phyloP scores from a whole-genome alignment of 768 basidiomycete genomes.

The Trametes cinnabarina region DNA sequence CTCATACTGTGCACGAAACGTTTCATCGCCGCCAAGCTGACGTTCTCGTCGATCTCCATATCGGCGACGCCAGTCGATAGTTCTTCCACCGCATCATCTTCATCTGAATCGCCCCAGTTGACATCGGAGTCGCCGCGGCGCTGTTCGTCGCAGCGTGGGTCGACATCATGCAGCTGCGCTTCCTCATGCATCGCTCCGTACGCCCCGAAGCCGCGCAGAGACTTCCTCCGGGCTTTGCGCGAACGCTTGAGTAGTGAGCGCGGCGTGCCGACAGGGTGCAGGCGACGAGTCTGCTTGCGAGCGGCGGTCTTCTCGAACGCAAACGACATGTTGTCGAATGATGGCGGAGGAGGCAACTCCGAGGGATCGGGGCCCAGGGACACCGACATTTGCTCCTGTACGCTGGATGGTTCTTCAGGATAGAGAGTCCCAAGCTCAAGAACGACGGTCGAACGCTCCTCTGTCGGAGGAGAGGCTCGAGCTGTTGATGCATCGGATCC shows the following conservation, averaged over 20 bases:
- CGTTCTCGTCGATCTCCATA: conserved; percentile 62
- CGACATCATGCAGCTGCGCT: conserved; percentile 41
- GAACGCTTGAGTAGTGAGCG: conserved; percentile 28
- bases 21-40: conserved; percentile 49
- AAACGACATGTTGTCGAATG: conserved; percentile 36
- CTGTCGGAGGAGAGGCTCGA: background rate
- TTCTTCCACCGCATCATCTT: conserved; percentile 34
- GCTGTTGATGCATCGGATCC: background rate
- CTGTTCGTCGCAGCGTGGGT: conserved; percentile 47
- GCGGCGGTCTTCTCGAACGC: conserved; percentile 31
- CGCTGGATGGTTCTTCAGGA: background rate
- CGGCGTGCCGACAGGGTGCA: conserved; percentile 30
- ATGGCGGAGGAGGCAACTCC: conserved; percentile 17
- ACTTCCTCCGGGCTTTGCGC: conserved; percentile 24
- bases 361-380: background rate
- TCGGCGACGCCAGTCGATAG: conserved; percentile 43
- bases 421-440: conserved; percentile 2
- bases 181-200: conserved; percentile 58
- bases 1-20: conserved; percentile 53
- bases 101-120: conserved; percentile 52
- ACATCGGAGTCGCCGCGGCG: conserved; percentile 66
- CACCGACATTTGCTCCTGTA: background rate
- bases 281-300: conserved; percentile 31
- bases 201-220: conserved; percentile 39
- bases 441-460: background rate